phyloP scores from a whole-genome alignment of 345 rosid species.

The Syzygium grande region DNA sequence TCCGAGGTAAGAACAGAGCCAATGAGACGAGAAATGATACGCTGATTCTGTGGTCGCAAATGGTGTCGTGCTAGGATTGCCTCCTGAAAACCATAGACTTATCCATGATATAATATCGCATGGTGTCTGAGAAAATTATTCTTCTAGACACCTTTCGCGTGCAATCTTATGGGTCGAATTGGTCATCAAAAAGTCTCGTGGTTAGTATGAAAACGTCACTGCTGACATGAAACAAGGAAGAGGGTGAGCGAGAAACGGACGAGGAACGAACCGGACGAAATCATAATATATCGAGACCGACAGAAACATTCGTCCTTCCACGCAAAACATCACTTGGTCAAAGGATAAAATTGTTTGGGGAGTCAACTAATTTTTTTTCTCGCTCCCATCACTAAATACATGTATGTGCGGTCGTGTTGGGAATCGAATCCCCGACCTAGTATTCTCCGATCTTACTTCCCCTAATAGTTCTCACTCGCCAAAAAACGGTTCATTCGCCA shows the following conservation, averaged over 20 bases:
- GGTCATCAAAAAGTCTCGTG: not conserved
- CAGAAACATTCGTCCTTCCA: not conserved
- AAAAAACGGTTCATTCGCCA: no score
- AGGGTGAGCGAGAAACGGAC: not conserved
- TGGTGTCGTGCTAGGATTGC: not conserved
- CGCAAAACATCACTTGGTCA: not conserved
- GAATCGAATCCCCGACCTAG: no score
- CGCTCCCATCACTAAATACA: no score
- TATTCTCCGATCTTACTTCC: no score
- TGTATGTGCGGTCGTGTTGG: no score
- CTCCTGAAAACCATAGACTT: not conserved
- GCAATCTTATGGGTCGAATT: not conserved
- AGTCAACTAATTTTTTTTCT: no score
- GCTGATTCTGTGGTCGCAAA: not conserved
- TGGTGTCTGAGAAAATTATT: not conserved
- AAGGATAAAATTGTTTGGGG: not conserved
- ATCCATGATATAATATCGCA: not conserved
- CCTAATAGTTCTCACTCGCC: no score
- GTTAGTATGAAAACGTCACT: not conserved
- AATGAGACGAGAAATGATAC: not conserved
- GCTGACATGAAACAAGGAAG: not conserved
- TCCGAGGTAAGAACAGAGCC: not conserved
- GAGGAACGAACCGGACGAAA: not conserved
- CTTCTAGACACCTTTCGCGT: not conserved
- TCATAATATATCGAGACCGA: not conserved